phyloP scores from a whole-genome alignment of 768 basidiomycete species.

The Dentipellis fragilis region DNA sequence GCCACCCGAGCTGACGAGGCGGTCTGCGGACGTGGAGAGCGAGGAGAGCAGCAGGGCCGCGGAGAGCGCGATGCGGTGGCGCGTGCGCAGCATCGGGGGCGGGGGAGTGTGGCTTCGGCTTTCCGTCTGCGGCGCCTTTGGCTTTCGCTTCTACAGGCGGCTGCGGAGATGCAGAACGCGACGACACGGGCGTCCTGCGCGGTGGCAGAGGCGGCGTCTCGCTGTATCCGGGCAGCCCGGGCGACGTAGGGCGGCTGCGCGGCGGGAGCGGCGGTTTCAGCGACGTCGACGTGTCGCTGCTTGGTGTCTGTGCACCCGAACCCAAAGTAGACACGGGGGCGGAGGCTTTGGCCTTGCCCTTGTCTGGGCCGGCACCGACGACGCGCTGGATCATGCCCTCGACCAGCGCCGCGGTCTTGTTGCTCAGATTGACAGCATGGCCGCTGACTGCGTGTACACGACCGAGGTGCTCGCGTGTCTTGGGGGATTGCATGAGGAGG shows the following conservation, averaged over 20 bases:
- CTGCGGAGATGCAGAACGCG: constrained; percentile 3
- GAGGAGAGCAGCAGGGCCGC: constrained; percentile 10
- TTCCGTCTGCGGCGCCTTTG: not conserved
- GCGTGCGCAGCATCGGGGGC: no score
- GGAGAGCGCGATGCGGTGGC: constrained; percentile 6
- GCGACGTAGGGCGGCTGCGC: constrained; percentile 7
- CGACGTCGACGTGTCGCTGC: not conserved
- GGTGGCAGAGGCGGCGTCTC: constrained; percentile 2
- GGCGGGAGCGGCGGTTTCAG: constrained; percentile 9
- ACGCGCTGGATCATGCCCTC: constrained; percentile 4
- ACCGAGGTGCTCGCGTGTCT: constrained; percentile 8
- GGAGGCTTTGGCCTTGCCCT: constrained; percentile 1
- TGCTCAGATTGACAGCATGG: constrained; percentile 10
- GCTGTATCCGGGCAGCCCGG: not conserved
- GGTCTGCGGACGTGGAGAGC: constrained; percentile 1
- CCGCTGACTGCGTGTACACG: constrained; percentile 10
- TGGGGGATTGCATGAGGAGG: constrained; percentile 12
- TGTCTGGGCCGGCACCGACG: constrained; percentile 1
- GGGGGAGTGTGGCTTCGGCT: not conserved
- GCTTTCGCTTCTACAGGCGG: not conserved
- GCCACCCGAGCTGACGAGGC: constrained; percentile 8
- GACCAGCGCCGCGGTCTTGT: constrained; percentile 6
- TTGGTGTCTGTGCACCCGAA: not conserved
- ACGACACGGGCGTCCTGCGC: constrained; percentile 20
- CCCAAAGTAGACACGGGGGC: not conserved